Percentiles rank a stretch among this genome's conserved stretches.
These are phyloP conservation scores for Epicoccum sorghinum DNA, from an alignment of 2,329 filamentous ascomycete species.

Conservation along the genomic window DNA sequence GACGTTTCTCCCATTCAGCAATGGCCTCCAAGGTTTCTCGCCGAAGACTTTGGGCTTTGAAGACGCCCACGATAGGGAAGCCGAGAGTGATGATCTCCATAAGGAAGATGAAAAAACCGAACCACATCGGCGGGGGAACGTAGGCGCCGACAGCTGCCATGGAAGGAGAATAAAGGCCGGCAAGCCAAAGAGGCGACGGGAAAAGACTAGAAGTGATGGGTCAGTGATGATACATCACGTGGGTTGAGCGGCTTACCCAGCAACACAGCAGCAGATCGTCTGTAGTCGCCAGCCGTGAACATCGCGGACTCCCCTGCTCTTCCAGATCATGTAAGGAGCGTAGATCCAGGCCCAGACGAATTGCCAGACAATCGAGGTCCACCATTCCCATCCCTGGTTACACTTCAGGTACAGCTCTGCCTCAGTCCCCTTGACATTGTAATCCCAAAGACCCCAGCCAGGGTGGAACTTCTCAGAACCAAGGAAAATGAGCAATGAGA, in stretches of 20 bases:
- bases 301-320: conserved; percentile 41
- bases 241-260: conserved; percentile 29
- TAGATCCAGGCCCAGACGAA: conserved; percentile 47
- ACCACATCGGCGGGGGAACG: conserved; percentile 39
- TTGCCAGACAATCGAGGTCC: conserved; percentile 45
- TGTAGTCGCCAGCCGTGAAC: conserved; percentile 43
- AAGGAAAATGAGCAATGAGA: conserved; percentile 41
- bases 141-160: conserved; percentile 34
- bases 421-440: conserved; percentile 32
- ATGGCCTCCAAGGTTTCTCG: conserved; percentile 44
- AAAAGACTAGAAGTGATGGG: conserved; percentile 28
- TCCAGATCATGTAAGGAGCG: conserved; percentile 44
- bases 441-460: conserved; percentile 40
- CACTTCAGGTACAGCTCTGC: conserved; percentile 33
- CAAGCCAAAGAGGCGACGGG: conserved; percentile 43
- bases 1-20: conserved; percentile 41
- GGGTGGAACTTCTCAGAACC: conserved; percentile 43
- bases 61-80: conserved; percentile 39
- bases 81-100: conserved; percentile 41
- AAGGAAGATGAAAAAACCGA: conserved; percentile 40
- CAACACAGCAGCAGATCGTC: conserved; percentile 43
- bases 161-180: conserved; percentile 38
- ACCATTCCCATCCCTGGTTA: conserved; percentile 46
- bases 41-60: conserved; percentile 33
- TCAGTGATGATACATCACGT: background rate